Base-by-base conservation (phyloP, 2,329 filamentous ascomycete species). In the Purpureocillium takamizusanense region DNA sequence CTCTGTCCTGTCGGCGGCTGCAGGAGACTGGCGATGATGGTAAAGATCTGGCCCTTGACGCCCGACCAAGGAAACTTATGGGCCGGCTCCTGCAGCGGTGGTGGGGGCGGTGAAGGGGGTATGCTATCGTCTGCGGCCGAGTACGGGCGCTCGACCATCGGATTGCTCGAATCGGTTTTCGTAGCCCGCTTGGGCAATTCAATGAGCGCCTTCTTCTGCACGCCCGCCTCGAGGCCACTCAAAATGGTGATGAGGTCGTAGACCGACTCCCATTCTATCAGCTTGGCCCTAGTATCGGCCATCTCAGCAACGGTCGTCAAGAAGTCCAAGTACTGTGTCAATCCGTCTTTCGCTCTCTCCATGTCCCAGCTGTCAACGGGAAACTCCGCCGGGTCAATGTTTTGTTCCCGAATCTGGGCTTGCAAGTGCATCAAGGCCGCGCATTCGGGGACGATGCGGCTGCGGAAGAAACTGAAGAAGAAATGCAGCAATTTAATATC, bases 291-390 rank as follows among this genome's bases (percentile, higher is more conserved):
- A 68, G 87, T 87, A 36, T 86, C 82, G 32, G 81, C 74, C 51
- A 90, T 83, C 53, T 95, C 89, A 1, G 86, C 88, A 21, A 95
- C 76, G 0, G 92, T 89, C 13, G 84, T 87, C 38, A 95, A 83
- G 56, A 97, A 94, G 51, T 95, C 89, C 2, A 97, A 76, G 54
- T 94, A 95, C 59, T 95, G 89, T 37, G 89, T 87, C 1, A 97
- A 78, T 1, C 90, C 90, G 53, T 97, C 90, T 57, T 94, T 95
- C 42, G 94, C 90, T 12, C 90, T 79, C 57, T 97, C 90, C 83
- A 97, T 94, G 52, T 97, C 90, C 90, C 90, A 97, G 34, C 88
- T 75, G 51, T 97, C 94, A 2, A 95, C 80, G 0, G 90, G 90
- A 51, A 95, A 97, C 52, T 95, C 89, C 44, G 86, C 79, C 0